These are phyloP conservation scores for Aegilops sharonensis DNA, from an alignment of 176 grass and related monocot species.

Conservation along the genomic window DNA sequence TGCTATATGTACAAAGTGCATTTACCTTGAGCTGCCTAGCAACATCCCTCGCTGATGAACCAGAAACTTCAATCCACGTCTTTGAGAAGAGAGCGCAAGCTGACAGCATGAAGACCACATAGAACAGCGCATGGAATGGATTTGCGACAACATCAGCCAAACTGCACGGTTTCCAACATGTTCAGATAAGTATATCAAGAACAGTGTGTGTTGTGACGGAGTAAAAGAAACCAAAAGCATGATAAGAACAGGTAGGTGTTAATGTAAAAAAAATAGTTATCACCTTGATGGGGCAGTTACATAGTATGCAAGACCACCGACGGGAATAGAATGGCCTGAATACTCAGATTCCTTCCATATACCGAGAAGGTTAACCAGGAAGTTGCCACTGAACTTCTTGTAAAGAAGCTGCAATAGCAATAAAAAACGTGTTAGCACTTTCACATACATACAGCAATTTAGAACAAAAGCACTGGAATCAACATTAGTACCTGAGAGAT, in stretches of 20 bases:
- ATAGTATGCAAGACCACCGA: slow-evolving; percentile 94
- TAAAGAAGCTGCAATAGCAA: slow-evolving; percentile 65
- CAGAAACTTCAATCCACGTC: slow-evolving; percentile 95
- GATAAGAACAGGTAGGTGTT: slow-evolving; percentile 1
- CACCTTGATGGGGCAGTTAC: slow-evolving; percentile 98
- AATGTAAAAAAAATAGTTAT: slow-evolving; percentile 13
- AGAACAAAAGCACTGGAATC: neutral
- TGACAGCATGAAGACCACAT: slow-evolving; percentile 84
- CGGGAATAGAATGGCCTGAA: slow-evolving; percentile 76
- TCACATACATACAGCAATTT: neutral
- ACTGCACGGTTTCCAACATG: slow-evolving; percentile 43
- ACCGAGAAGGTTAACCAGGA: slow-evolving; percentile 83
- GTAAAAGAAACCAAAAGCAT: neutral
- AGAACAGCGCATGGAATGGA: slow-evolving; percentile 93
- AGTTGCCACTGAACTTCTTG: slow-evolving; percentile 91
- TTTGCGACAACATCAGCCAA: slow-evolving; percentile 86
- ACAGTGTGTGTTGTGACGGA: neutral
- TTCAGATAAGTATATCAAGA: slow-evolving; percentile 25
- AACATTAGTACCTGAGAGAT: slow-evolving; percentile 69
- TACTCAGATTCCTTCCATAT: slow-evolving; percentile 97
- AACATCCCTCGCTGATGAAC: slow-evolving; percentile 90
- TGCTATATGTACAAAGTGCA: neutral
- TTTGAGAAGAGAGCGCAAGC: slow-evolving; percentile 90
- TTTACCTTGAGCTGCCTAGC: slow-evolving; percentile 94
- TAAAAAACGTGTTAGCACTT: slow-evolving; percentile 29